Base-by-base conservation (phyloP, 1,284 basidiomycete genomes). In the Pascua sp. region DNA sequence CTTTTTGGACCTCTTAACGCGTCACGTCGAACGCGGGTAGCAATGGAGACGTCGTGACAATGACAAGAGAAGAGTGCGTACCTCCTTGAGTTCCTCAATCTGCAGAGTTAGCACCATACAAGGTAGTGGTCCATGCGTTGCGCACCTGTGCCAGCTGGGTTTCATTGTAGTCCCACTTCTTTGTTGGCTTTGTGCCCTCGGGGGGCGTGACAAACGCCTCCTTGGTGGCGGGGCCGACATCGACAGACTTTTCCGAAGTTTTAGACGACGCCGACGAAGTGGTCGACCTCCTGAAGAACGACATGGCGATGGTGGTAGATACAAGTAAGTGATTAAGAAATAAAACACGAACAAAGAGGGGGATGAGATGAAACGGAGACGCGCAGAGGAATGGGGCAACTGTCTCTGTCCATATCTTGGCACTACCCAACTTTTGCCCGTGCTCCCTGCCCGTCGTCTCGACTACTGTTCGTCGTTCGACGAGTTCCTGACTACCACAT, bases 71-170 rank as follows among this genome's bases (percentile, higher is more conserved):
- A 4, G 12, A 4, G 8, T 15, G 59, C 78, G 56, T 61, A 87
- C 89, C 81, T 87, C 79, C 56, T 81, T 79, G 41, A 91, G 78
- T 32, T 81, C 81, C 48, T 82, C 78, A 53, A 90, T 83, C 75
- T 85, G 59, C 36, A 24, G 2, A 2, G 57, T 64, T 49, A 62
- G 62, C 50, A 47, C 13, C 18, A 11, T 17, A 17, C 37, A 32
- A 15, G 18, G 17, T 32, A 13, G 9, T 45, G 38, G 4, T 16
- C 16, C 17, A 5, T 44, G 41, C 15, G 42, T 9, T 5, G 63
- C 70, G 38, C 49, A 73, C 74, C 69, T 67, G 80, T 2, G 75
- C 72, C 17, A 78, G 69, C 72, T 91, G 88, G 56, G 83, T 83
- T 8, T 84, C 81, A 32, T 83, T 80, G 72, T 90, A 90, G 8